Conservation (phyloP, 2,329 filamentous ascomycete genomes). For the Arachnomyces sp. region DNA sequence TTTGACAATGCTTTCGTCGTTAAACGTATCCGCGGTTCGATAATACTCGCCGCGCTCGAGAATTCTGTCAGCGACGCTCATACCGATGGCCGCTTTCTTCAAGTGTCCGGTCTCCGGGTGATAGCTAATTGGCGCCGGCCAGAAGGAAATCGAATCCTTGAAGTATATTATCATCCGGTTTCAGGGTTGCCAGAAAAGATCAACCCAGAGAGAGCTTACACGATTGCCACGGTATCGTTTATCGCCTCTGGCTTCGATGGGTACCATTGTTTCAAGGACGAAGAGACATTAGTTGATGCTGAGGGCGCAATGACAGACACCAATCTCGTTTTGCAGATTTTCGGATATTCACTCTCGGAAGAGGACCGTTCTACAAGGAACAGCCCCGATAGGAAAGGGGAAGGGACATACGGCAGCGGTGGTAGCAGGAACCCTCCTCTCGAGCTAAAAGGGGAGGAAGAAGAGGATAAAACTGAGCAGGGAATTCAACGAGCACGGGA, state of each 20-base stretch:
- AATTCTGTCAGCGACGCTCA: slow-evolving; percentile 21
- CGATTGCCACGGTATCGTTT: slow-evolving; percentile 12
- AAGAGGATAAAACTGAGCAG: slow-evolving; percentile 1
- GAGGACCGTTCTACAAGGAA: no score
- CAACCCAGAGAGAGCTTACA: slow-evolving; percentile 5
- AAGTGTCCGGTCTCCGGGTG: slow-evolving; percentile 15
- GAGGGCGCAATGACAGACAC: slow-evolving; percentile 20
- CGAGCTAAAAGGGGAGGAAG: not conserved
- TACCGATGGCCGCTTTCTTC: slow-evolving; percentile 20
- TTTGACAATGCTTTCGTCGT: slow-evolving; percentile 19
- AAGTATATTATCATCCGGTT: no score
- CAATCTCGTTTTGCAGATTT: slow-evolving; percentile 13
- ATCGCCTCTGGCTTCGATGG: slow-evolving; percentile 19
- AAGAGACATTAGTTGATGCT: slow-evolving; percentile 13
- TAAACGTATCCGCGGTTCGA: slow-evolving; percentile 12
- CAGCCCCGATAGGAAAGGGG: not conserved
- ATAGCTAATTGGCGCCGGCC: slow-evolving; percentile 12
- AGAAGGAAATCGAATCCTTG: not conserved
- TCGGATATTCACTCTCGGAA: slow-evolving; percentile 1
- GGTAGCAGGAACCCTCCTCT: no score
- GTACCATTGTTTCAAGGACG: slow-evolving; percentile 14
- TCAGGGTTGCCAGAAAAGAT: slow-evolving; percentile 7
- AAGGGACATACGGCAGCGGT: not conserved
- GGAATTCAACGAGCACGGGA: slow-evolving; percentile 8
- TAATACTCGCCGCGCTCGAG: slow-evolving; percentile 14